Percentiles rank a stretch among this genome's conserved stretches.
These are phyloP conservation scores for Chara braunii DNA, from an alignment of 139 green algal genomes.

Conservation along the genomic window DNA sequence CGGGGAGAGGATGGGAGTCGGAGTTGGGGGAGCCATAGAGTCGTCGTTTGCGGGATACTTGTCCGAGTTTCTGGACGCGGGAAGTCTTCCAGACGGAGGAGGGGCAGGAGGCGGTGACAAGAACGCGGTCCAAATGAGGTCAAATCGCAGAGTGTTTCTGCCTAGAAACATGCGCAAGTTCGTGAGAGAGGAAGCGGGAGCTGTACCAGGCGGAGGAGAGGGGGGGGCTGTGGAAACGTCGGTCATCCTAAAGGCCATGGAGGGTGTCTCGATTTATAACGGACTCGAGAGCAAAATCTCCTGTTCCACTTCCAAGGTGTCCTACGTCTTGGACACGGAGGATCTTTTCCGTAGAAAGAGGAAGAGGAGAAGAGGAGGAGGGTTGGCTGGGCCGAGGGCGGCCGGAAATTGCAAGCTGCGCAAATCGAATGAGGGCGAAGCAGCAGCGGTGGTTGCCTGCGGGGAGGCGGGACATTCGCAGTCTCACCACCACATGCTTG, in stretches of 20 bases:
- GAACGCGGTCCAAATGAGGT: too few relatives aligned
- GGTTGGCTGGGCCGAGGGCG: too few relatives aligned
- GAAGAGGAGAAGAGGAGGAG: constrained; percentile 15
- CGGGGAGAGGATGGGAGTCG: constrained; percentile 56
- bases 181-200: background rate
- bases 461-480: too few relatives aligned
- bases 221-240: background rate
- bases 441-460: too few relatives aligned
- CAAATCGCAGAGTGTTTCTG: too few relatives aligned
- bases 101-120: too few relatives aligned
- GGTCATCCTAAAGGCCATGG: background rate
- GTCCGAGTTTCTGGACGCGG: constrained; percentile 50
- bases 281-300: constrained; percentile 92
- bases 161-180: constrained; percentile 7
- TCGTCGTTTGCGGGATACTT: constrained; percentile 68
- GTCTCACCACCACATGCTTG: too few relatives aligned
- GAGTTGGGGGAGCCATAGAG: constrained; percentile 40
- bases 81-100: too few relatives aligned
- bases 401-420: too few relatives aligned
- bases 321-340: constrained; percentile 92
- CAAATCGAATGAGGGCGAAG: too few relatives aligned
- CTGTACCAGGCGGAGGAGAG: background rate
- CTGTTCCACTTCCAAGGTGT: constrained; percentile 55
- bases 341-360: constrained; percentile 63
- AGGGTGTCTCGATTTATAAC: constrained; percentile 49